phyloP scores from a whole-genome alignment of 305 asterid species.

The Petunia hybrid region DNA sequence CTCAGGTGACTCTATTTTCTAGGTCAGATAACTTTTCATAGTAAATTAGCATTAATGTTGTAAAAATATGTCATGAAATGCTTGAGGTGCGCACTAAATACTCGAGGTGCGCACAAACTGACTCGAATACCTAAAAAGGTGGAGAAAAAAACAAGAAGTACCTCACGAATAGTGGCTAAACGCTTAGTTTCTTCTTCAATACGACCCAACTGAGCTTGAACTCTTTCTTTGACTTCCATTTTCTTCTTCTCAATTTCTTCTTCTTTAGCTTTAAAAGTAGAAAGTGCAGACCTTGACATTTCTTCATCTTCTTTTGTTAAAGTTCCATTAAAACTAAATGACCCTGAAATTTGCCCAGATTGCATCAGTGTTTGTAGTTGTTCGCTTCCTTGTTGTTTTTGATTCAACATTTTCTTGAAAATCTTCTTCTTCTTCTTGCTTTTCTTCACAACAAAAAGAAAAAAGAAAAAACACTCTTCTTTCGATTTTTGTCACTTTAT shows the following conservation, averaged over 20 bases:
- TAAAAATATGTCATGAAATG: no score
- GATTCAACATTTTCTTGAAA: conserved; percentile 26
- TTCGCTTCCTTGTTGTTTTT: conserved; percentile 30
- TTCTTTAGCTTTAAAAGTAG: conserved; percentile 86
- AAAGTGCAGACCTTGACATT: conserved; percentile 88
- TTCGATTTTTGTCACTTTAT: not conserved
- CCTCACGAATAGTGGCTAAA: conserved; percentile 90
- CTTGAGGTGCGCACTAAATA: no score
- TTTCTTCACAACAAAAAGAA: not conserved
- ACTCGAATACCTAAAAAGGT: conserved; percentile 18
- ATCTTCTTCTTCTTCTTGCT: not conserved
- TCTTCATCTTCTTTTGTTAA: conserved; percentile 67
- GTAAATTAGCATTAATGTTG: not conserved
- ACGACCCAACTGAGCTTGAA: conserved; percentile 92
- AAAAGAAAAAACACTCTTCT: not conserved
- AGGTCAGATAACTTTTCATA: no score
- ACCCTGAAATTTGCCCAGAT: conserved; percentile 39
- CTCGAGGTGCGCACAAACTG: no score
- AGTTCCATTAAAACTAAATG: conserved; percentile 38
- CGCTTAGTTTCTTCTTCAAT: conserved; percentile 96
- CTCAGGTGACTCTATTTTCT: no score
- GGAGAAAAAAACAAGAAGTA: conserved; percentile 30
- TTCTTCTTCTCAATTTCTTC: conserved; percentile 98
- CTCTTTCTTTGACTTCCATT: conserved; percentile 85
- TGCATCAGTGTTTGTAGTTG: conserved; percentile 41